A percentile compares a stretch with the other conserved stretches of the same genome.
These are phyloP conservation scores for Haematococcus sp. DNA, from an alignment of 139 green algal species.

Conservation along the genomic window DNA sequence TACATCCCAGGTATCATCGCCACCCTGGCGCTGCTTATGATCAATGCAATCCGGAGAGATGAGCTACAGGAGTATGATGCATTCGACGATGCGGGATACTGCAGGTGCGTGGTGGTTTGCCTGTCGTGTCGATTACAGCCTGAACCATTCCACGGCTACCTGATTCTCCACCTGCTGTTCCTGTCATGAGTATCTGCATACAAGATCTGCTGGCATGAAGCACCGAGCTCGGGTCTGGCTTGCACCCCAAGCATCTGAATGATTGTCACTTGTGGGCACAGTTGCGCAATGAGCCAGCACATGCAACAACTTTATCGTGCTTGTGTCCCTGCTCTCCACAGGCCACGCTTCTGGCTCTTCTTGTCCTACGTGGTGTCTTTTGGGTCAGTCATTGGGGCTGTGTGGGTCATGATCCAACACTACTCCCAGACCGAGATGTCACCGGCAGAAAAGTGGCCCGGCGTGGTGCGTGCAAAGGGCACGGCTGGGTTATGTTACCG, in stretches of 20 bases:
- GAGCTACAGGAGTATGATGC: constrained; percentile 54
- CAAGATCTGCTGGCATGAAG: too few relatives aligned
- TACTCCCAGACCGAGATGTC: constrained; percentile 38
- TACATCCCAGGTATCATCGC: constrained; percentile 86
- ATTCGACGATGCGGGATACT: constrained; percentile 73
- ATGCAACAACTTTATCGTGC: too few relatives aligned
- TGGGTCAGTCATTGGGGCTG: constrained; percentile 55
- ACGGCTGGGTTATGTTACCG: too few relatives aligned
- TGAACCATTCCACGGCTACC: too few relatives aligned
- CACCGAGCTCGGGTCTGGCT: too few relatives aligned
- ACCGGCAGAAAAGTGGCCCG: constrained; percentile 38
- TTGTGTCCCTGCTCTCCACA: constrained; percentile 7
- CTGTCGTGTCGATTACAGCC: too few relatives aligned
- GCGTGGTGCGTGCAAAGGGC: constrained; percentile 18
- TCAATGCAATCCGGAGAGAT: constrained; percentile 75
- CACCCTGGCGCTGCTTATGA: constrained; percentile 86
- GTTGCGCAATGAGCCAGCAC: too few relatives aligned
- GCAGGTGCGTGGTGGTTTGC: constrained; percentile 62
- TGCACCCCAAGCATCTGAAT: too few relatives aligned
- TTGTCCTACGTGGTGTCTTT: constrained; percentile 85
- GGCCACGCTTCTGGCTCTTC: constrained; percentile 83
- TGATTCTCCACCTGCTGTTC: too few relatives aligned
- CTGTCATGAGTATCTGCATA: too few relatives aligned
- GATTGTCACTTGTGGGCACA: too few relatives aligned
- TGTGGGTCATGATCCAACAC: constrained; percentile 75